Evolutionary conservation across 2,329 filamentous ascomycete genomes (phyloP), one percentile per base, ranked within the genome.

Genomic region (Phialemoniopsis sp.): DNA sequence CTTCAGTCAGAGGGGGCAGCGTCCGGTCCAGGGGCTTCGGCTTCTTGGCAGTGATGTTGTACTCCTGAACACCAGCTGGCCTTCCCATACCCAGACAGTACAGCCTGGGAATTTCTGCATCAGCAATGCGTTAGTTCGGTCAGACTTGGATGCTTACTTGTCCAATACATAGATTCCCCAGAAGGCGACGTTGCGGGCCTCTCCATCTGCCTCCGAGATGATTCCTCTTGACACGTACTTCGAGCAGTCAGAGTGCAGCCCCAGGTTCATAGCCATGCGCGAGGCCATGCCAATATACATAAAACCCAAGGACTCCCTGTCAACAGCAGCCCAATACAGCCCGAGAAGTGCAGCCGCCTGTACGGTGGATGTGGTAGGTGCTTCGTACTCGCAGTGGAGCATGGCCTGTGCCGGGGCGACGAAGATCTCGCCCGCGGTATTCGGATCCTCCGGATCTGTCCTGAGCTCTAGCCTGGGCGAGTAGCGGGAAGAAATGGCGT

Each of bases 401-500:
- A 52, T 32, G 4, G 46, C 34, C 17, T 55, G 50, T 2, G 50
- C 52, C 16, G 49, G 49, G 16, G 48, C 45, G n/a, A 31, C 40
- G 29, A 54, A 48, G 2, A 40, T 40, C 8, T 44, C 31, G 0
- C 53, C 53, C 1, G 53, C 46, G 2, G 51, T 55, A 13, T 33
- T 44, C 3, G 45, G 33, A 17, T 56, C 49, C 4, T 44, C 38
- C 8, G 41, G 38, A 6, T 42, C 36, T n/a, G n/a, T n/a, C 2
- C 52, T 42, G 3, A 55, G 18, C 30, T 52, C 53, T 2, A 35
- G 12, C 1, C 45, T 42, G 19, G 51, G 46, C 3, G 52, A 56
- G n/a, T 49, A 55, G 4, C 53, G 44, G 2, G 52, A 44, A 0
- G 50, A 39, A 4, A 54, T 34, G 3, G 53, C 48, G 7, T 52